Evolutionary conservation across 2,329 filamentous ascomycete genomes (phyloP), one percentile per base, ranked within the genome.

Genomic region (Elsinoe arachidis): DNA sequence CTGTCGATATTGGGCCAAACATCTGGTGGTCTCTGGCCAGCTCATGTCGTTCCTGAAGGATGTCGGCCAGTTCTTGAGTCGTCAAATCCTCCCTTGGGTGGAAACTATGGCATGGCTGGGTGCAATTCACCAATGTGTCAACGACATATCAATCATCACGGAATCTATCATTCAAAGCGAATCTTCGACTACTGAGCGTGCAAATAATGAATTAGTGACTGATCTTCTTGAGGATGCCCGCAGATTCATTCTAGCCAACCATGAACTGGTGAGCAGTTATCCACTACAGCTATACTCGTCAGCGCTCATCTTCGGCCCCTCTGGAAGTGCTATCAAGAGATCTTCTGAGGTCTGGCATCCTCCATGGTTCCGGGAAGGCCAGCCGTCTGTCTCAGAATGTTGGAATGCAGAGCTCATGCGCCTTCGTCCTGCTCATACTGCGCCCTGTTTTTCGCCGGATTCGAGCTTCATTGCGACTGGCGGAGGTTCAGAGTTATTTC

Each of bases 231-330:
- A 23, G 33, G 69, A 73, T 61, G 65, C 66, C 15, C 64, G 52
- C 44, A 60, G 65, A 35, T 71, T 73, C 59, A 51, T 70, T 38
- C 61, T 69, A 0, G 62, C 61, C 43, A 65, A 67, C 57, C 23
- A 59, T 15, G 61, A 65, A 10, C 63, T 72, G 30, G 61, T 66
- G 35, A 61, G 69, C 35, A 49, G 53, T 38, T 4, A 15, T 5
- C 51, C 51, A 19, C 33, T 54, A 12, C 51, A 54, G 21, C 9
- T 54, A 4, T 54, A 54, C 21, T 5, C 33, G 2, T 37, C 51
- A 38, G 51, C 51, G 2, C 33, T 54, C 5, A 9, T 54, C 33
- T 54, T 54, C 51, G 9, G 15, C 21, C 51, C 51, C 33, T 5
- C 21, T 9, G 14, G n/a, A 5, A 54, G 51, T 39, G 5, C 34